Percentiles rank a stretch among this genome's conserved stretches.
Evolutionary conservation across 768 basidiomycete genomes (phyloP).

Genomic region (Kwoniella bestiolae): DNA sequence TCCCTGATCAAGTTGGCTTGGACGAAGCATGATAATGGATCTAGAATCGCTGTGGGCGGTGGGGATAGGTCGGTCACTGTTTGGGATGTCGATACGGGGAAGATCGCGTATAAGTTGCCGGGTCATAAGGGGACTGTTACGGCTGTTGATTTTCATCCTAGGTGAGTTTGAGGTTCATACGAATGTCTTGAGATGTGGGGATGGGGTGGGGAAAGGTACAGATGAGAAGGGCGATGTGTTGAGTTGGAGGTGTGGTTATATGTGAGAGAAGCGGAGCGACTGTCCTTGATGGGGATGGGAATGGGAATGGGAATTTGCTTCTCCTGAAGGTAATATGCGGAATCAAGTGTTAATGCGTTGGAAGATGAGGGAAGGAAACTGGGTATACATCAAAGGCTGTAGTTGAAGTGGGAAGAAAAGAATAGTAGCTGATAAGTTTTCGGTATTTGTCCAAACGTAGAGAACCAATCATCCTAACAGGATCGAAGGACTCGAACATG

Average conservation of each 20-base stretch:
- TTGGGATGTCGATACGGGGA: constrained; percentile 57
- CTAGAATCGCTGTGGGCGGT: constrained; percentile 59
- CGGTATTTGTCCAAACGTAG: constrained; percentile 7
- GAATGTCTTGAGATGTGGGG: not conserved
- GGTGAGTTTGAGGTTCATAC: constrained; percentile 63
- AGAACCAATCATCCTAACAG: constrained; percentile 75
- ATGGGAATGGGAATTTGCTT: no score
- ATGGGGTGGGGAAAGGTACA: no score
- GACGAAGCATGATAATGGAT: constrained; percentile 65
- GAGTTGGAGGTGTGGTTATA: no score
- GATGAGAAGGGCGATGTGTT: no score
- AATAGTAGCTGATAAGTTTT: no score
- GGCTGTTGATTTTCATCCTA: constrained; percentile 93
- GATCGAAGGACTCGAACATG: constrained; percentile 91
- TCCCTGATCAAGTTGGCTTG: constrained; percentile 81
- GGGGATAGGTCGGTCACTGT: constrained; percentile 60
- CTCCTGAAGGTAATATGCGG: no score
- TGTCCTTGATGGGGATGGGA: not conserved
- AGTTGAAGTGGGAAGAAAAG: no score
- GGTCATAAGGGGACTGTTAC: constrained; percentile 97
- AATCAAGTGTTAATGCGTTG: no score
- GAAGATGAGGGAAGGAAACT: no score
- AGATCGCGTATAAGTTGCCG: constrained; percentile 65
- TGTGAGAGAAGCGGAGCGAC: no score
- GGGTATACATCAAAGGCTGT: no score